These are phyloP conservation scores for Plantago lanceolata DNA, from an alignment of 305 asterid species.

Conservation along the genomic window DNA sequence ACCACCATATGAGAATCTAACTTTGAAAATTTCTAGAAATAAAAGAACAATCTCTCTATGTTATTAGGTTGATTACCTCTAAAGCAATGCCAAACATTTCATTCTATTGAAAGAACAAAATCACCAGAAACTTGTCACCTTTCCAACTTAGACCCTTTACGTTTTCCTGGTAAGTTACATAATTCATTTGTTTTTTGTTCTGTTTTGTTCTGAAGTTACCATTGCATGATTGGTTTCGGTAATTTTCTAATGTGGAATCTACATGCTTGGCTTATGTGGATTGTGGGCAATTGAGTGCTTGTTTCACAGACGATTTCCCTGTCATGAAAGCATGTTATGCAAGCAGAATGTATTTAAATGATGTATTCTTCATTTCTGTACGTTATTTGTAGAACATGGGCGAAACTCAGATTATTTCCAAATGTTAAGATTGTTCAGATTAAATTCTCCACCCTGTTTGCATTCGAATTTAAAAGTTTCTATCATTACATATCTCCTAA, in stretches of 20 bases:
- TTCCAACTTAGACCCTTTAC: conserved; percentile 2
- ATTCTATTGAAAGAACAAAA: conserved; percentile 10
- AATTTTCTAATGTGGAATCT: background rate
- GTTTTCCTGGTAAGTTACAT: conserved; percentile 16
- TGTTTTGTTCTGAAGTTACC: background rate
- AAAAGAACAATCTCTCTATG: background rate
- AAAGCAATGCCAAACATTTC: conserved; percentile 5
- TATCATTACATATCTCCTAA: too few relatives aligned
- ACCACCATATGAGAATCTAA: conserved; percentile 1
- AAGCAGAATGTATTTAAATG: too few relatives aligned
- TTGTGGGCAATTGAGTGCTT: too few relatives aligned
- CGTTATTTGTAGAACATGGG: too few relatives aligned
- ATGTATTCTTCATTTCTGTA: too few relatives aligned
- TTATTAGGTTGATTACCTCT: background rate
- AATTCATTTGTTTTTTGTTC: background rate
- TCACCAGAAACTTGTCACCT: conserved; percentile 2
- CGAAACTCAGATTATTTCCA: too few relatives aligned
- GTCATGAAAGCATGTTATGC: too few relatives aligned
- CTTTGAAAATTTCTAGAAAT: background rate
- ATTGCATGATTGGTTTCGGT: background rate
- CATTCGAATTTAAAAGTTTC: too few relatives aligned
- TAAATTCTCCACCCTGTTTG: too few relatives aligned
- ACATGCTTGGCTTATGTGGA: background rate
- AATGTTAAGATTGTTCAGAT: too few relatives aligned
- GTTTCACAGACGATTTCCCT: too few relatives aligned